Base-by-base conservation (phyloP, 805 yeast genomes). In the Scheffersomyces lignosus region DNA sequence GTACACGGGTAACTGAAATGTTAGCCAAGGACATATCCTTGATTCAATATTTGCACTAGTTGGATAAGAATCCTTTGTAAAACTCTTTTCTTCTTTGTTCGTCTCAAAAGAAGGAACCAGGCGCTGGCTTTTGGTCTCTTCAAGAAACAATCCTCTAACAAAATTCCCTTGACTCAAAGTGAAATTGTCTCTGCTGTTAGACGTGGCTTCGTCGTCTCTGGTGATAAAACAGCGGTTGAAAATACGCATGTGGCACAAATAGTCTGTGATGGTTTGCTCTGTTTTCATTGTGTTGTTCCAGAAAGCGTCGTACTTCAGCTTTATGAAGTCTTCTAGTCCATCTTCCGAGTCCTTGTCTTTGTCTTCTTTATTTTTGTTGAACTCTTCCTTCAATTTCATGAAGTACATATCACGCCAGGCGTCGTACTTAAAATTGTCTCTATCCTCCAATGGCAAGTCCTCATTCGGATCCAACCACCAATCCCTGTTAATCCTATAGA, bases 151-250 rank as follows among this genome's bases (percentile, higher is more conserved):
- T 2, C 24, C 28, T n/a, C 29, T 17, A 8, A 45, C 29, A 6
- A 40, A 35, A 8, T 33, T 29, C 4, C 23, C 31, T 36, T 54
- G 60, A 3, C 34, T 33, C 5, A 29, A 26, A 14, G 44, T 38
- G 16, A 48, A 48, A 14, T 37, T 34, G 7, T 41, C 36, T 4
- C 29, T 32, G 8, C 22, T 17, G 5, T 29, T 32, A 7, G 23
- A 16, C 38, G 47, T 47, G 15, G 41, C 25, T 9, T 34, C 38
- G 5, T 24, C 16, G n/a, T 36, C 52, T n/a, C 38, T 57, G 3
- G 56, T 52, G 29, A 72, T 44, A 43, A 55, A 76, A 43, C 81
- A 77, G 30, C 70, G 63, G 33, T 71, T 68, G 48, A 65, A 77
- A 12, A 73, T 67, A 42, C 74, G 61, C 32, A 75, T 45, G 43